These are phyloP conservation scores for Apiotrichum brassicae DNA, from an alignment of 1,284 basidiomycete genomes.

Conservation along the genomic window DNA sequence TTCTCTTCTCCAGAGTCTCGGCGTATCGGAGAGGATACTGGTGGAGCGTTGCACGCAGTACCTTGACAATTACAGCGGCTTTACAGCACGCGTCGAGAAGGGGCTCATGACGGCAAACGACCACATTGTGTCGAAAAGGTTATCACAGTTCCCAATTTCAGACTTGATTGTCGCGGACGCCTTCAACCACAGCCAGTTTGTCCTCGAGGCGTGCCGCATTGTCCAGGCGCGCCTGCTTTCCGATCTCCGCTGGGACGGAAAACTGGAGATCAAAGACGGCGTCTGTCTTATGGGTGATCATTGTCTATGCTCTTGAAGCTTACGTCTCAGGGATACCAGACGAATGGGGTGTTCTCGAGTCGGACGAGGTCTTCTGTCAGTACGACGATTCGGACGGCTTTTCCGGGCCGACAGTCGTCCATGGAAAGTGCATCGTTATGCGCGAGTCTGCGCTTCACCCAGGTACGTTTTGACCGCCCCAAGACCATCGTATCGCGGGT, in stretches of 20 bases:
- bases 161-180: conserved; percentile 19
- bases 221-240: conserved; percentile 19
- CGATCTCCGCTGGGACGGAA: conserved; percentile 25
- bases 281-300: conserved; percentile 23
- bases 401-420: conserved; percentile 13
- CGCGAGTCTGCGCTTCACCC: conserved; percentile 24
- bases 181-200: conserved; percentile 20
- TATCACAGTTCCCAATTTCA: conserved; percentile 19
- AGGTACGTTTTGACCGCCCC: too few species aligned
- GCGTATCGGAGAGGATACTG: conserved; percentile 16
- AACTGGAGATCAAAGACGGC: conserved; percentile 21
- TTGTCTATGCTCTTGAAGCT: neutral
- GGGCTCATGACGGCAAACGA: conserved; percentile 2
- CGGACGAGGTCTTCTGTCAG: conserved; percentile 30
- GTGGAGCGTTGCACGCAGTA: conserved; percentile 12
- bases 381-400: conserved; percentile 16
- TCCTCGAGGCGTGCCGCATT: conserved; percentile 19
- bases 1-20: conserved; percentile 22
- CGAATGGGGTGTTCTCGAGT: conserved; percentile 22
- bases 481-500: too few species aligned
- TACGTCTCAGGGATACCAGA: conserved; percentile 23
- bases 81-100: conserved; percentile 11
- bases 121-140: neutral
- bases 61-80: conserved; percentile 9
- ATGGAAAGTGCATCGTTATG: conserved; percentile 23